Base-by-base conservation (phyloP, 345 rosid species). In the Gossypium anomalum region DNA sequence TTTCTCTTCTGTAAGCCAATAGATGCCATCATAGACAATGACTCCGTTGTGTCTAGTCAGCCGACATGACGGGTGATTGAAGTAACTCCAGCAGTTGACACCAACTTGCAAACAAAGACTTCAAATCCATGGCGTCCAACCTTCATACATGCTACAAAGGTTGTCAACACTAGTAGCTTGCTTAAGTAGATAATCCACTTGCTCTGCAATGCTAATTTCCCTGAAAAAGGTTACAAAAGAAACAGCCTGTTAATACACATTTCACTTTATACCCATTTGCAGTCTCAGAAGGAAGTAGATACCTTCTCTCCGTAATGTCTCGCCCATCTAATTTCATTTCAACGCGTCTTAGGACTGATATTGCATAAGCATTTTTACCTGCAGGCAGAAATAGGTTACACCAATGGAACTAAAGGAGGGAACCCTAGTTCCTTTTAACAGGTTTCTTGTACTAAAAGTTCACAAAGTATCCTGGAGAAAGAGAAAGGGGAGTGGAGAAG, bases 71-170 rank as follows among this genome's bases (percentile, higher is more conserved):
- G 34, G 58, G 73, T 79, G 64, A 75, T 58, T 74, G 67, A 67
- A 41, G 45, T 72, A 3, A n/a, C 59, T 20, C 70, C 20, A 61
- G 25, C 29, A 23, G 49, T 20, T 66, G 58, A 48, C 19, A 20
- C 58, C 55, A 17, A 23, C 68, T 57, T 67, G 25, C 52, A 67
- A 17, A 66, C 19, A 70, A 44, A 41, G 74, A 51, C 62, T 65
- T 70, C 82, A 94, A 85, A 92, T 94, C 98, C 97, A 90, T n/a
- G 98, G 97, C 17, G 97, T 94, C 98, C 98, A 94, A 74, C 97
- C 98, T 85, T 94, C 98, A 62, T 94, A 90, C 98, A 94, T 94
- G 86, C 91, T 94, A 93, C 98, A 90, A 76, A 94, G 97, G 76
- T 88, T 90, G 80, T 90, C 97, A 73, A 89, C 58, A 56, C 94